A percentile compares a stretch with the other conserved stretches of the same genome.
These are phyloP conservation scores for Clavispora phyllophila DNA, from an alignment of 805 yeast species.

Conservation along the genomic window DNA sequence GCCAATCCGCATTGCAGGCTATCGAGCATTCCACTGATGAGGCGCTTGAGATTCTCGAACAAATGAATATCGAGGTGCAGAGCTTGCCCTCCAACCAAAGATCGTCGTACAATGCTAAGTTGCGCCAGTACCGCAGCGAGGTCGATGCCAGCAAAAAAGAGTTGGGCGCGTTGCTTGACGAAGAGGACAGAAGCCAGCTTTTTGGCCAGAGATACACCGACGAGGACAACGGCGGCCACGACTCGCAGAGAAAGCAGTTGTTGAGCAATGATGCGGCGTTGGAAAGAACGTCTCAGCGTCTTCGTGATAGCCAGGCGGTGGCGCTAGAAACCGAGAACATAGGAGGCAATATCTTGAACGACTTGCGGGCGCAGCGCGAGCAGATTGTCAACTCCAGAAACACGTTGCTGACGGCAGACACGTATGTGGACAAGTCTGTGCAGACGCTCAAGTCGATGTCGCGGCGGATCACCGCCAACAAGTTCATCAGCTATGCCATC, in stretches of 20 bases:
- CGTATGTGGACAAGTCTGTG: conserved; percentile 84
- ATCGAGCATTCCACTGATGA: conserved; percentile 73
- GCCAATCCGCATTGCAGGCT: conserved; percentile 52
- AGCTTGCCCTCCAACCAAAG: conserved; percentile 73
- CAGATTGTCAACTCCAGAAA: conserved; percentile 83
- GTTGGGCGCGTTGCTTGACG: conserved; percentile 56
- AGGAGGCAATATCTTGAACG: conserved; percentile 86
- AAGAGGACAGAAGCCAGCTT: conserved; percentile 64
- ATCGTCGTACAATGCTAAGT: conserved; percentile 65
- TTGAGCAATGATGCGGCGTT: conserved; percentile 73
- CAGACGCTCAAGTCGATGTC: conserved; percentile 88
- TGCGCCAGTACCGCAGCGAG: conserved; percentile 65
- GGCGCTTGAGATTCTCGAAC: conserved; percentile 74
- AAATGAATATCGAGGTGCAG: conserved; percentile 82
- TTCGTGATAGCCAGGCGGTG: conserved; percentile 80
- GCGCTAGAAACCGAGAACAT: conserved; percentile 90
- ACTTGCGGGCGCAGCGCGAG: conserved; percentile 88
- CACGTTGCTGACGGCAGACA: conserved; percentile 84
- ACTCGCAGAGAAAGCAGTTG: conserved; percentile 75
- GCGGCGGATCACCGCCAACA: conserved; percentile 85
- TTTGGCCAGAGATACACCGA: conserved; percentile 53
- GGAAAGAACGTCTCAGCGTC: conserved; percentile 76
- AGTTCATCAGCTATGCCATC: conserved; percentile 84
- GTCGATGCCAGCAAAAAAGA: conserved; percentile 52
- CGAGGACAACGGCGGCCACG: conserved; percentile 28